Base-by-base conservation (phyloP, 225 moss, liverwort and hornwort species). In the Sphagnum contortum region DNA sequence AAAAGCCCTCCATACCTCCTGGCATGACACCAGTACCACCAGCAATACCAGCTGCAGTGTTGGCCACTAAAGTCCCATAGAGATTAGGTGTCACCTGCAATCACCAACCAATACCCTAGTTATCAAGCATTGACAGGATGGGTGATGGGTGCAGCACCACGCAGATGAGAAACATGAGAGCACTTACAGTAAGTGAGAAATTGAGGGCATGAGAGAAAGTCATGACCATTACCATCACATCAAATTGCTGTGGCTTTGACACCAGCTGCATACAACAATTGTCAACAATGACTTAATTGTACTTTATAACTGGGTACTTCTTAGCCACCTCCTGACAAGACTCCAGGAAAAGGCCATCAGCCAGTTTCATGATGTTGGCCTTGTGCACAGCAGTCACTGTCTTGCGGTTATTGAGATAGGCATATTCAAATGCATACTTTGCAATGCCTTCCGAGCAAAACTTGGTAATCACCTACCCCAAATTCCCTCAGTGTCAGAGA, bases 221-320 rank as follows among this genome's bases (percentile, higher is more conserved):
- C 29, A 9, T 13, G 5, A 10, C 7, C 59, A 66, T 9, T 87
- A 98, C 98, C 98, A 98, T 98, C 67, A 93, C 98, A 71, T 98
- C 98, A 79, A 98, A 98, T 72, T 98, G 98, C 69, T 89, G 80
- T 57, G 98, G 98, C 73, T 80, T 93, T 29, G 98, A 98, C 64
- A 98, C 93, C 49, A 98, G 91, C 82, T 98, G 98, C 98, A 98
- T 98, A 86, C 98, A 98, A 79, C 98, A 98, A 59, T 98, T 98
- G 68, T 98, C 98, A 54, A 98, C 98, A 67, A 98, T 98, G 50
- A 98, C 93, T 77, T 98, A 93, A 29, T 83, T 93, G 71, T 93
- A 98, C 49, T 87, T 89, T 66, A 98, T 80, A 63, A 85, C 82
- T 9, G 89, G 93, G 61, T 98, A 98, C 45, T 66, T 83, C 77